phyloP scores from a whole-genome alignment of 768 basidiomycete species.

The Lactifluus volemus region DNA sequence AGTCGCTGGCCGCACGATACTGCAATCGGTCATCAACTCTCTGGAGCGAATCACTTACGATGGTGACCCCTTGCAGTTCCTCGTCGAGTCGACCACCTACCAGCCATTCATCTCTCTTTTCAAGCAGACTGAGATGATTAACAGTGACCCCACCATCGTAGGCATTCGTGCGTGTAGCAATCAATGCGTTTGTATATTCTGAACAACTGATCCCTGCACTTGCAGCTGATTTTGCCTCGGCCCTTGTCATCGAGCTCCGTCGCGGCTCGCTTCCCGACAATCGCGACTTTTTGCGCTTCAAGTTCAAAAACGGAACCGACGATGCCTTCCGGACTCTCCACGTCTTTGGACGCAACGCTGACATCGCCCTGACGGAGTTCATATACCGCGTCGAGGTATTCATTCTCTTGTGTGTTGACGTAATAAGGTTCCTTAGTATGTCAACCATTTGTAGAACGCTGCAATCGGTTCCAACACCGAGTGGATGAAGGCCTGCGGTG shows the following conservation, averaged over 20 bases:
- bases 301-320: conserved; percentile 75
- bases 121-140: conserved; percentile 58
- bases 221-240: conserved; percentile 64
- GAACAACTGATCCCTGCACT: background rate
- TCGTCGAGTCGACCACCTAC: conserved; percentile 74
- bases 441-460: conserved; percentile 29
- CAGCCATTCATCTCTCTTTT: conserved; percentile 88
- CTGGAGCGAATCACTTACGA: conserved; percentile 74
- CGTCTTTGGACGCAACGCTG: conserved; percentile 64
- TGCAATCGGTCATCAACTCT: conserved; percentile 61
- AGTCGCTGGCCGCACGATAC: conserved; percentile 79
- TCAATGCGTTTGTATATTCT: background rate
- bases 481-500: conserved; percentile 36
- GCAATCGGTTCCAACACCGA: conserved; percentile 37
- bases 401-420: conserved; percentile 15
- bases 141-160: conserved; percentile 48
- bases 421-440: background rate
- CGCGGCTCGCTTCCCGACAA: conserved; percentile 65
- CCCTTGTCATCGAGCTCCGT: conserved; percentile 71
- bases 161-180: conserved; percentile 53
- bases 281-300: conserved; percentile 77
- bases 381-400: conserved; percentile 70
- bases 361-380: conserved; percentile 79
- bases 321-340: conserved; percentile 57
- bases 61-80: conserved; percentile 70